Percentiles rank a stretch among this genome's conserved stretches.
Conservation (phyloP, 495 filamentous ascomycete genomes). For the Podospora conica region DNA sequence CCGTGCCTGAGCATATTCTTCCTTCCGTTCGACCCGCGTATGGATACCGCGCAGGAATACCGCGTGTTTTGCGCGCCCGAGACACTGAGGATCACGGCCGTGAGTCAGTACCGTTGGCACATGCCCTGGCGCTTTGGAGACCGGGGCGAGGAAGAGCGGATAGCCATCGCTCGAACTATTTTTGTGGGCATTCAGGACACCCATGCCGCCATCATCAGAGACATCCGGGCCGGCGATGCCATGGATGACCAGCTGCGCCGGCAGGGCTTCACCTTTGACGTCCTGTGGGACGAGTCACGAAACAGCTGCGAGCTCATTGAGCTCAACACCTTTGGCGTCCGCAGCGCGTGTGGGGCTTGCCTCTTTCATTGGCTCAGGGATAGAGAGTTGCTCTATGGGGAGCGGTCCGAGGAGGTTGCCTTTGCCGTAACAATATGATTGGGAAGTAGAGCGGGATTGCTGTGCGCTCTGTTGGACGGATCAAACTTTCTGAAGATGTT, state of each 20-base stretch:
- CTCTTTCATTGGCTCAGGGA: conserved; percentile 27
- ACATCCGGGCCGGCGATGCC: background rate
- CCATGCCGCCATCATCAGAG: conserved; percentile 7
- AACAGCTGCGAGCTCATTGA: conserved; percentile 17
- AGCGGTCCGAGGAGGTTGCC: no score
- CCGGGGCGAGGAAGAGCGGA: background rate
- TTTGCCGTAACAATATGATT: no score
- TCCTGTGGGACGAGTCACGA: conserved; percentile 23
- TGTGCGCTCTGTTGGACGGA: no score
- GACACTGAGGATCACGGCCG: conserved; percentile 20
- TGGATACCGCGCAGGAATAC: conserved; percentile 24
- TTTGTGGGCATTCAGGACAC: background rate
- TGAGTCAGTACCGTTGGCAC: conserved; percentile 34
- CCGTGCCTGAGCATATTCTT: conserved; percentile 12
- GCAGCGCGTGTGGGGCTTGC: conserved; percentile 25
- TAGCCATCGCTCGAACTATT: conserved; percentile 12
- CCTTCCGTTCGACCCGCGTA: conserved; percentile 26
- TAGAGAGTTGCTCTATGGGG: conserved; percentile 16
- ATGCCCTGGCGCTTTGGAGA: conserved; percentile 23
- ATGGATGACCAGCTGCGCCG: conserved; percentile 14
- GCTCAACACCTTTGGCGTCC: conserved; percentile 23
- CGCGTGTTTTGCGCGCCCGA: conserved; percentile 30
- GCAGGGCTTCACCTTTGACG: conserved; percentile 27
- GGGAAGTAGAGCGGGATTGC: no score
- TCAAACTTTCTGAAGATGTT: no score